phyloP scores from a whole-genome alignment of 768 basidiomycete genomes.

The Dioszegia crocea region DNA sequence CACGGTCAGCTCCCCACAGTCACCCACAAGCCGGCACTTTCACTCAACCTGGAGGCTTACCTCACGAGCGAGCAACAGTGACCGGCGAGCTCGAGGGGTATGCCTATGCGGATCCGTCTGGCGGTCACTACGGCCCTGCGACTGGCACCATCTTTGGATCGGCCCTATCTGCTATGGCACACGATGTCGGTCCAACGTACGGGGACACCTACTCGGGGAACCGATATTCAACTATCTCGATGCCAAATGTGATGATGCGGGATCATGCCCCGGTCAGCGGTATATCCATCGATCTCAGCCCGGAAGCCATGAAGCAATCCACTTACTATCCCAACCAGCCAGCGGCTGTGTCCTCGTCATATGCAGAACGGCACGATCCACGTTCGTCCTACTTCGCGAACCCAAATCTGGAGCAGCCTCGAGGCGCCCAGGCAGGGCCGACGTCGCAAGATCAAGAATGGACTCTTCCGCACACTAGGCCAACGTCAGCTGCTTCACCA shows the following conservation, averaged over 20 bases:
- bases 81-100: not conserved
- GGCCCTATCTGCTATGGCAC: constrained; percentile 1
- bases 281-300: not conserved
- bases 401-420: too few relatives aligned
- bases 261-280: not conserved
- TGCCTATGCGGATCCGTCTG: not conserved
- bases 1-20: too few relatives aligned
- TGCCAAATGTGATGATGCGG: not conserved
- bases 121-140: not conserved
- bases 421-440: too few relatives aligned
- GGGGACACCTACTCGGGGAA: not conserved
- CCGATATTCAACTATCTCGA: not conserved
- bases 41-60: not conserved
- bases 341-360: not conserved
- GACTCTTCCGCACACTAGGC: not conserved
- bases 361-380: too few relatives aligned
- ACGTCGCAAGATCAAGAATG: not conserved
- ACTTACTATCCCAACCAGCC: not conserved
- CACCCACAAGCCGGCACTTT: too few relatives aligned
- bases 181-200: not conserved
- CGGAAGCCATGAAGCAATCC: not conserved
- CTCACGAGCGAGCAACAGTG: not conserved
- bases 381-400: too few relatives aligned
- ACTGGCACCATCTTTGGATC: constrained; percentile 4
- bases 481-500: not conserved